Conservation (phyloP, 805 yeast genomes). For the Yamadazyma tumulicola region DNA sequence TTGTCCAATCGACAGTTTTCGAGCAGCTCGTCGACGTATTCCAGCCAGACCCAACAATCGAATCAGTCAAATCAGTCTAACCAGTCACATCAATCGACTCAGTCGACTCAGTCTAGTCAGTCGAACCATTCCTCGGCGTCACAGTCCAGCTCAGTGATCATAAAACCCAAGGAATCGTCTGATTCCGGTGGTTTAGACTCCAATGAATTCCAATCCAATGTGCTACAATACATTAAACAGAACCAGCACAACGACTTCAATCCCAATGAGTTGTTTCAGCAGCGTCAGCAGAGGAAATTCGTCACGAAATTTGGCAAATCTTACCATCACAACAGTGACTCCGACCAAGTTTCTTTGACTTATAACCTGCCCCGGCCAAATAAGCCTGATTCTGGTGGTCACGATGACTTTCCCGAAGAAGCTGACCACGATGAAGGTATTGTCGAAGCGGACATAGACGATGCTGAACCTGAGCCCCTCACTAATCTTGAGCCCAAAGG, state of each 20-base stretch:
- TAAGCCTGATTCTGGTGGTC: neutral
- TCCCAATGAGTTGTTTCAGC: constrained; percentile 35
- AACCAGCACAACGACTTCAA: constrained; percentile 20
- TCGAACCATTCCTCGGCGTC: constrained; percentile 14
- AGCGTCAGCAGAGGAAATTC: constrained; percentile 28
- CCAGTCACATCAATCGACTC: constrained; percentile 13
- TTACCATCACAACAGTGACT: constrained; percentile 12
- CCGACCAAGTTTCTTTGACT: neutral
- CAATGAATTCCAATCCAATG: constrained; percentile 27
- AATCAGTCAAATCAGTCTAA: constrained; percentile 21
- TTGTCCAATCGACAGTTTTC: constrained; percentile 9
- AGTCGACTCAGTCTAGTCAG: constrained; percentile 20
- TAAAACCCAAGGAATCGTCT: constrained; percentile 10
- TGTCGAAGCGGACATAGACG: neutral
- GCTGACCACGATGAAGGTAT: constrained; percentile 1
- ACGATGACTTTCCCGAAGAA: constrained; percentile 1
- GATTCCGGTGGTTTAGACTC: constrained; percentile 14
- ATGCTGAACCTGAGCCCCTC: neutral
- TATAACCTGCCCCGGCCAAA: constrained; percentile 1
- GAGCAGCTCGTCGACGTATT: constrained; percentile 11
- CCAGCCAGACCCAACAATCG: constrained; percentile 21
- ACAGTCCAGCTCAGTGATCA: constrained; percentile 15
- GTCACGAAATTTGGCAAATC: constrained; percentile 27
- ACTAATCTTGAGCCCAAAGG: neutral
- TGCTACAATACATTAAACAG: constrained; percentile 31